A percentile compares a stretch with the other conserved stretches of the same genome.
These are phyloP conservation scores for Nicotiana tabacum DNA, from an alignment of 257 asterid species.

Conservation along the genomic window DNA sequence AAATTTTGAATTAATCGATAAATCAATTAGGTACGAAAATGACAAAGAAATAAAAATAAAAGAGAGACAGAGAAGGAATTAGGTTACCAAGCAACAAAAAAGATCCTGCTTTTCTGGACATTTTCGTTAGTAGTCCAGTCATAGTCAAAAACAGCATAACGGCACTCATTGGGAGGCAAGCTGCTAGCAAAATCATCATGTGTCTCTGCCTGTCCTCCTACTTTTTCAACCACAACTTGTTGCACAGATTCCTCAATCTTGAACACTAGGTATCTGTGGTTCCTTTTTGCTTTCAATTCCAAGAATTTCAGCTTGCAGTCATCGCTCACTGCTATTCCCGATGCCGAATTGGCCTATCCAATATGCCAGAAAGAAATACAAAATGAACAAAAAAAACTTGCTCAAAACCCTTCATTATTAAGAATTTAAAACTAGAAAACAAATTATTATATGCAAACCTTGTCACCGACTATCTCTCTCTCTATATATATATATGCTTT, in stretches of 20 bases:
- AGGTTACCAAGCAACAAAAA: slow-evolving; percentile 59
- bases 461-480: neutral
- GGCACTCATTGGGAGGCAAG: slow-evolving; percentile 53
- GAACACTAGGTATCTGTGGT: slow-evolving; percentile 47
- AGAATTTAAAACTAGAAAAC: neutral
- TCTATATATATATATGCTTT: too few relatives aligned
- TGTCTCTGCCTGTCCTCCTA: slow-evolving; percentile 38
- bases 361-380: neutral
- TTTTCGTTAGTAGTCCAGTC: slow-evolving; percentile 66
- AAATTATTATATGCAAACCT: neutral
- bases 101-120: slow-evolving; percentile 66
- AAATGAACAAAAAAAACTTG: neutral
- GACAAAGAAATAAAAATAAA: too few relatives aligned
- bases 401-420: neutral
- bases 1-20: too few relatives aligned
- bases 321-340: slow-evolving; percentile 61
- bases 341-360: slow-evolving; percentile 55
- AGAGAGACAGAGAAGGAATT: neutral
- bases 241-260: slow-evolving; percentile 44
- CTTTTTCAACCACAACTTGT: slow-evolving; percentile 50
- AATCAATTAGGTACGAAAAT: too few relatives aligned
- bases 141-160: slow-evolving; percentile 62
- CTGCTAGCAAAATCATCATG: slow-evolving; percentile 48
- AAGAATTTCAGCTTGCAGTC: slow-evolving; percentile 62
- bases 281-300: slow-evolving; percentile 66